phyloP scores from a whole-genome alignment of 2,329 filamentous ascomycete genomes.

The Bipolaris oryzae region DNA sequence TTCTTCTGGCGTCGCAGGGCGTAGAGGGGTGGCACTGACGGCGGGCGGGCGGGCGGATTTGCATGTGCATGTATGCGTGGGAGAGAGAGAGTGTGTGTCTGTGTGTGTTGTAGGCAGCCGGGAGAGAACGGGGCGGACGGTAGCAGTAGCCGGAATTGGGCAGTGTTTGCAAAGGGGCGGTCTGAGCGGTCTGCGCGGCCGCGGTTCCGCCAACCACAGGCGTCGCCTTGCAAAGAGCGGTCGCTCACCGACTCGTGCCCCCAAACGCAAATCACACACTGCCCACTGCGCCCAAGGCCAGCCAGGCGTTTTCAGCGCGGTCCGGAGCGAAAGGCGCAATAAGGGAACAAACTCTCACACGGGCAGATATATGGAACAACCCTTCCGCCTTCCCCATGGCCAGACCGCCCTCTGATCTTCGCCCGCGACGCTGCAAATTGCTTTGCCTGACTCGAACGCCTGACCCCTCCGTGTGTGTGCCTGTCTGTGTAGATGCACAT shows the following conservation, averaged over 20 bases:
- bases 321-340: conserved; percentile 29
- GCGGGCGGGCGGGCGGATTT: conserved; percentile 5
- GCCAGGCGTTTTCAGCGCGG: conserved; percentile 34
- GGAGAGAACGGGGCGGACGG: conserved; percentile 36
- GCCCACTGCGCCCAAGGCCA: conserved; percentile 22
- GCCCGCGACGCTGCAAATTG: conserved; percentile 38
- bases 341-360: conserved; percentile 27
- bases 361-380: conserved; percentile 42
- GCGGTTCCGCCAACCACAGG: conserved; percentile 27
- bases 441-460: conserved; percentile 47
- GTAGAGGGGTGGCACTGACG: conserved; percentile 10
- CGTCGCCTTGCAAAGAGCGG: conserved; percentile 32
- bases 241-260: conserved; percentile 38
- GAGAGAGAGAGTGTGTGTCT: conserved; percentile 17
- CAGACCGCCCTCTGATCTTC: conserved; percentile 38
- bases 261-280: conserved; percentile 39
- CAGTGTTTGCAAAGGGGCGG: conserved; percentile 18
- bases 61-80: conserved; percentile 21
- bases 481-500: not conserved
- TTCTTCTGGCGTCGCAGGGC: conserved; percentile 11
- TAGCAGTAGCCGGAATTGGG: conserved; percentile 21
- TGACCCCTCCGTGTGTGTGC: conserved; percentile 24
- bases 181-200: conserved; percentile 21
- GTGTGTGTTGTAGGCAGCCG: conserved; percentile 26
- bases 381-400: conserved; percentile 35